These are phyloP conservation scores for Xylaria sp. DNA, from an alignment of 2,329 filamentous ascomycete species.

Conservation along the genomic window DNA sequence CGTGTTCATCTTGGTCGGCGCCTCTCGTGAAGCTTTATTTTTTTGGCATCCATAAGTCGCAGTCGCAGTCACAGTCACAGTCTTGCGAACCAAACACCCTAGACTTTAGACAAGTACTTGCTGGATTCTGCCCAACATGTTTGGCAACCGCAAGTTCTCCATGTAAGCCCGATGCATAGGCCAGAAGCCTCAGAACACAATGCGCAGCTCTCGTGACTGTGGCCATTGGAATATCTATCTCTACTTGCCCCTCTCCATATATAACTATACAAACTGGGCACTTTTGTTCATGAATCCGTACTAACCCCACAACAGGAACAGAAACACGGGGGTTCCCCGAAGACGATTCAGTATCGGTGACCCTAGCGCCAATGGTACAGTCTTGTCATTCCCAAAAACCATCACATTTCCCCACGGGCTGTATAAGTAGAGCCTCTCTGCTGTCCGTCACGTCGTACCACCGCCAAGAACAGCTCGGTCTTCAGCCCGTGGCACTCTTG, in stretches of 20 bases:
- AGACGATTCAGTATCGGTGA: constrained; percentile 64
- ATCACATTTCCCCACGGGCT: constrained; percentile 1
- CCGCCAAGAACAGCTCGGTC: constrained; percentile 29
- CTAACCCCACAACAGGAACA: constrained; percentile 46
- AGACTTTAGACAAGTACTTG: background rate
- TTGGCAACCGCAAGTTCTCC: constrained; percentile 64
- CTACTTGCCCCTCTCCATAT: background rate
- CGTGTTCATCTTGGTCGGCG: background rate
- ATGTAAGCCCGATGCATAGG: constrained; percentile 43
- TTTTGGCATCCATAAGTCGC: background rate
- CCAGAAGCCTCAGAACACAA: constrained; percentile 1
- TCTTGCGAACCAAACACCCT: background rate
- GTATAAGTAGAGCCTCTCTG: background rate
- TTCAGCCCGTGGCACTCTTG: constrained; percentile 30
- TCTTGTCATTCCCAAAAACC: constrained; percentile 7
- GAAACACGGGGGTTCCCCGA: constrained; percentile 64
- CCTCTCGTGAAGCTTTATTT: background rate
- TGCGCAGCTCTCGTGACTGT: background rate
- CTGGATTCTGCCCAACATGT: constrained; percentile 44
- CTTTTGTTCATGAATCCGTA: background rate
- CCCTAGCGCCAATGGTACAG: constrained; percentile 58
- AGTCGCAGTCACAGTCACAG: background rate
- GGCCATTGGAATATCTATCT: background rate
- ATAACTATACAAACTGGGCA: background rate
- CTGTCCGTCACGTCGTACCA: constrained; percentile 18